Percentiles rank a stretch among this genome's conserved stretches.
Evolutionary conservation across 2,329 filamentous ascomycete species (phyloP).

Genomic region (Rhynchosporium secalis): DNA sequence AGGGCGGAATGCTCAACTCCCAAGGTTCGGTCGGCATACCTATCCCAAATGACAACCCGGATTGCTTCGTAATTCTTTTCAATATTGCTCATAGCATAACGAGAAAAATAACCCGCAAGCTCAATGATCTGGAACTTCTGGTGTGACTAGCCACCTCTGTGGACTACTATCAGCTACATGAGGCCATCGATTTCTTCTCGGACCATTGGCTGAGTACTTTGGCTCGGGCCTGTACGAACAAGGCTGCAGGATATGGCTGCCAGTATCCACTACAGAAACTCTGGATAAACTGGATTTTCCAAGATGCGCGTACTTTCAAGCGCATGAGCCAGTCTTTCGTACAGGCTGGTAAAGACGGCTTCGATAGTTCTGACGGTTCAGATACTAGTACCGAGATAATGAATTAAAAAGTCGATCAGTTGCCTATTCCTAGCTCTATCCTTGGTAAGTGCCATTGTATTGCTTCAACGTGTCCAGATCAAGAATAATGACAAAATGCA

Average conservation of each 20-base stretch:
- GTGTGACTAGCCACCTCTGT: constrained; percentile 14
- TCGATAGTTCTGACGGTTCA: no score
- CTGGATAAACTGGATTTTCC: constrained; percentile 6
- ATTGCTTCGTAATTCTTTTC: constrained; percentile 18
- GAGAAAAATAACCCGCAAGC: constrained; percentile 6
- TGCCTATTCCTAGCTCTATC: no score
- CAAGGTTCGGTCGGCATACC: constrained; percentile 2
- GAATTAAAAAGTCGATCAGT: no score
- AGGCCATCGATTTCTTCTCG: constrained; percentile 12
- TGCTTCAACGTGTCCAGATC: no score
- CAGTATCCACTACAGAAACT: not conserved
- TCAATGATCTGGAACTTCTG: not conserved
- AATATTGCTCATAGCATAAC: constrained; percentile 18
- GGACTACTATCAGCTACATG: constrained; percentile 22
- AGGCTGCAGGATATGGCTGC: not conserved
- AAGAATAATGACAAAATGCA: no score
- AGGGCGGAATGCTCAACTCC: not conserved
- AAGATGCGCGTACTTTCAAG: not conserved
- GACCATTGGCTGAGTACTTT: not conserved
- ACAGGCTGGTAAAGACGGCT: not conserved
- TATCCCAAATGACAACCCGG: constrained; percentile 17
- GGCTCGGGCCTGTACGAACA: not conserved
- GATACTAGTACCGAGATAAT: no score
- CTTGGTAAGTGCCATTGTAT: no score
- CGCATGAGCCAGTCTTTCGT: not conserved